Evolutionary conservation across 2,329 filamentous ascomycete genomes (phyloP).

Genomic region (Boeremia exigua): DNA sequence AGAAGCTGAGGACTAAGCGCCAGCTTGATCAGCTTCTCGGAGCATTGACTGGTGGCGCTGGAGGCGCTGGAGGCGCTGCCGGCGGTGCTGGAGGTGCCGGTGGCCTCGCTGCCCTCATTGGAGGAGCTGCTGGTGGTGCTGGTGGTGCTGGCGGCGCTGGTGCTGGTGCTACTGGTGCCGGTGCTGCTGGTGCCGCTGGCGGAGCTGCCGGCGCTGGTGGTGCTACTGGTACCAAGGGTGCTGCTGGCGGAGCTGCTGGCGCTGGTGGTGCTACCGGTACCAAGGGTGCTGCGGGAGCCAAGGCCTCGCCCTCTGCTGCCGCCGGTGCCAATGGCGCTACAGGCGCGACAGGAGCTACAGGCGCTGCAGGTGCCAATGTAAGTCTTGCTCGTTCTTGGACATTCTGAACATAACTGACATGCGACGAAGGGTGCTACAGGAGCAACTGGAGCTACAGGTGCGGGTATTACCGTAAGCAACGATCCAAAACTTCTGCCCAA

Average conservation of each 20-base stretch:
- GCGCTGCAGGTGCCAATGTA: conserved; percentile 2
- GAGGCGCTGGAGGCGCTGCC: conserved; percentile 8
- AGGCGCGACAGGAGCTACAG: background rate
- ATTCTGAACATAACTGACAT: background rate
- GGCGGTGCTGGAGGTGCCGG: conserved; percentile 4
- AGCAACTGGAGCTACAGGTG: conserved; percentile 4
- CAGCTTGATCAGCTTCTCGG: conserved; percentile 37
- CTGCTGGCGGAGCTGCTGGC: conserved; percentile 11
- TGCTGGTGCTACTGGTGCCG: conserved; percentile 9
- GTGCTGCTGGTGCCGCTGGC: background rate
- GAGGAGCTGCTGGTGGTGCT: conserved; percentile 11
- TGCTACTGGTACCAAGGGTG: background rate
- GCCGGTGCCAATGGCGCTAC: conserved; percentile 2
- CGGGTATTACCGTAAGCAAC: conserved; percentile 1
- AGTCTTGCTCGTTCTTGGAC: background rate
- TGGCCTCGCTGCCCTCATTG: conserved; percentile 15
- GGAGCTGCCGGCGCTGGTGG: background rate
- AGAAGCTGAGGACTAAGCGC: conserved; percentile 33
- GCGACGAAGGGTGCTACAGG: background rate
- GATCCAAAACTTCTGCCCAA: no score
- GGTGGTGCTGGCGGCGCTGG: conserved; percentile 8
- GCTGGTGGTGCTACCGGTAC: conserved; percentile 1
- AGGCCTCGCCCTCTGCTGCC: no score
- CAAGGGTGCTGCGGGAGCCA: no score
- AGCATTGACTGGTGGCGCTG: conserved; percentile 20